Evolutionary conservation across 768 basidiomycete species (phyloP).

Genomic region (Naematelia encephala): DNA sequence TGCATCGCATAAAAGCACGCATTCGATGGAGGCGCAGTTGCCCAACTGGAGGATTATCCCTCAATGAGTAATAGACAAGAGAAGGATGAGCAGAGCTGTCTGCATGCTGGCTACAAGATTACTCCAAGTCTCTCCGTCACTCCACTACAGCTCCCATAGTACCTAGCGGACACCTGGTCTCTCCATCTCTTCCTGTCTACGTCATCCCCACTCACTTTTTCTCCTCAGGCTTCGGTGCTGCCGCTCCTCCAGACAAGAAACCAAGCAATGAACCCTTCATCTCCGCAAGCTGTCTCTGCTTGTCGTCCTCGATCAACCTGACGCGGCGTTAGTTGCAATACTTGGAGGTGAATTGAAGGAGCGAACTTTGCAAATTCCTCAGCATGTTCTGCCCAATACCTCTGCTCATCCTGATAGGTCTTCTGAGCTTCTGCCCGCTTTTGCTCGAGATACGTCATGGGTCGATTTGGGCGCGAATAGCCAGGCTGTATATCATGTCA

Average conservation of each 20-base stretch:
- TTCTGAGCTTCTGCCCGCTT: conserved; percentile 49
- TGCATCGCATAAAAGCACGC: conserved; percentile 4
- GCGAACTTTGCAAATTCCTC: conserved; percentile 50
- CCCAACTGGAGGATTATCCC: too few relatives aligned
- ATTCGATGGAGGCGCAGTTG: background rate
- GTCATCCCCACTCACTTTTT: background rate
- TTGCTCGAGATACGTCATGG: conserved; percentile 50
- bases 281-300: conserved; percentile 49
- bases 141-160: background rate
- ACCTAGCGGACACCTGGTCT: background rate
- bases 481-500: conserved; percentile 28
- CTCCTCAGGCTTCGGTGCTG: conserved; percentile 13
- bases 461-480: conserved; percentile 39
- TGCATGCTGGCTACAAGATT: conserved; percentile 8
- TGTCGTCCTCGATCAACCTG: conserved; percentile 51
- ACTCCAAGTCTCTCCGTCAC: background rate
- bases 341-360: too few relatives aligned
- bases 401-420: conserved; percentile 49
- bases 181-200: background rate
- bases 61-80: too few relatives aligned
- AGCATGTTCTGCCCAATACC: conserved; percentile 49
- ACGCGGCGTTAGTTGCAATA: background rate
- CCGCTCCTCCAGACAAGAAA: conserved; percentile 27
- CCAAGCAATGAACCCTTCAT: conserved; percentile 47
- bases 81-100: conserved; percentile 16